Base-by-base conservation (phyloP, 177 flowering plant species). In the Telopea speciosissima region DNA sequence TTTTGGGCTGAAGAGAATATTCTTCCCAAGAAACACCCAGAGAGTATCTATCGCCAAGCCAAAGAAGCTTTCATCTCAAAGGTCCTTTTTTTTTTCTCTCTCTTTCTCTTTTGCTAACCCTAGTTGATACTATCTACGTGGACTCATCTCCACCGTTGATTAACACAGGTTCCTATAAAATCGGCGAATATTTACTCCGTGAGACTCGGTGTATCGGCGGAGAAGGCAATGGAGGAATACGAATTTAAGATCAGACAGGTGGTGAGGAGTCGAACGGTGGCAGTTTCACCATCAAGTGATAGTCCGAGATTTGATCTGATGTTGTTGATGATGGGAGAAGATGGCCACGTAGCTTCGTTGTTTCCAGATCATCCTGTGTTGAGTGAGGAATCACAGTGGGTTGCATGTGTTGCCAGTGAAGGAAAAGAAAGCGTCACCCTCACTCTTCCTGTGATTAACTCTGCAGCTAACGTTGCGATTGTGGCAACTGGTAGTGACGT, bases 1-100 rank as follows among this genome's bases (percentile, higher is more conserved):
- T 82, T 82, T 70, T 84, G 87, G 87, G 85, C 78, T 21, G 87
- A 82, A 22, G 87, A 84, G 81, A 73, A 75, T 17, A 74, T 82
- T 13, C 81, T 82, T 2, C 54, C 82, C 24, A 81, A 76, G 69
- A 72, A 62, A 36, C 82, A 82, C 54, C 74, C 78, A 1, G 81
- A 77, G 42, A 75, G 80, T 80, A 72, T 73, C 67, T 76, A 76
- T 69, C 68, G 40, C 33, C 79, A 72, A 65, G 85, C 82, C 49
- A 79, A 77, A 67, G 79, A 82, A 28, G 81, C 33, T 52, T 67
- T 84, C 23, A 70, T 82, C 24, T 77, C 81, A 40, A 84, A 84
- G 87, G 85, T 81, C 0, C 22, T 45, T 0, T 54, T 26, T 68
- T 11, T 0, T 36, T 26, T 68, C 17, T 62, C 45, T 26, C 23